Conservation (phyloP, 2,329 filamentous ascomycete genomes). For the Trichoderma harzianum region DNA sequence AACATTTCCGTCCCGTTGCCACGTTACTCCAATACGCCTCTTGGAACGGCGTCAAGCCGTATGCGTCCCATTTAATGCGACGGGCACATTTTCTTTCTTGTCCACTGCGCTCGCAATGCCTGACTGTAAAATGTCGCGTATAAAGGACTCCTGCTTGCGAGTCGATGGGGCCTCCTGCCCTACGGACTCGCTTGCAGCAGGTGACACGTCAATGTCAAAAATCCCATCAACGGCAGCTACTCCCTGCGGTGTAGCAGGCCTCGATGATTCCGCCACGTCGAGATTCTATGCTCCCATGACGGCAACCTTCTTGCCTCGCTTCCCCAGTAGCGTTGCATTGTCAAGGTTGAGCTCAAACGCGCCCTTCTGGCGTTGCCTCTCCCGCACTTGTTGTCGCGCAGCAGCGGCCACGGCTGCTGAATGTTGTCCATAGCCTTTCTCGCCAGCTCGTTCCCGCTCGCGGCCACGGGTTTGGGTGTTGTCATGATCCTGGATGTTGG, state of each 20-base stretch:
- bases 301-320: slow-evolving; percentile 56
- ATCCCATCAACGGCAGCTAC: slow-evolving; percentile 20
- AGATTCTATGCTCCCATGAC: slow-evolving; percentile 39
- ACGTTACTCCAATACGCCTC: slow-evolving; percentile 27
- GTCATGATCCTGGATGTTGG: slow-evolving; percentile 62
- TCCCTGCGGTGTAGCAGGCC: slow-evolving; percentile 3
- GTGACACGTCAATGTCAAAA: slow-evolving; percentile 15
- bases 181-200: background rate
- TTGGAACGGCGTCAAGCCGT: slow-evolving; percentile 10
- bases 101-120: slow-evolving; percentile 6
- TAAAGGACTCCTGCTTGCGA: background rate
- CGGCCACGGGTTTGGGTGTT: slow-evolving; percentile 30
- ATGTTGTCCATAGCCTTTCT: slow-evolving; percentile 83
- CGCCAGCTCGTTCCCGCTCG: slow-evolving; percentile 34
- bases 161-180: background rate
- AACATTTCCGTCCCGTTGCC: slow-evolving; percentile 18
- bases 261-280: background rate
- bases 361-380: slow-evolving; percentile 66
- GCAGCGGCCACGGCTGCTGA: slow-evolving; percentile 79
- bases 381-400: slow-evolving; percentile 72
- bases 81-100: background rate
- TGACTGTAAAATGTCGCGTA: slow-evolving; percentile 6
- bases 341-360: slow-evolving; percentile 90
- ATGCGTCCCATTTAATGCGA: slow-evolving; percentile 4
- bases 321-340: slow-evolving; percentile 82